Conservation (phyloP, 768 basidiomycete genomes). For the Cantharellus cinnabarinus region DNA sequence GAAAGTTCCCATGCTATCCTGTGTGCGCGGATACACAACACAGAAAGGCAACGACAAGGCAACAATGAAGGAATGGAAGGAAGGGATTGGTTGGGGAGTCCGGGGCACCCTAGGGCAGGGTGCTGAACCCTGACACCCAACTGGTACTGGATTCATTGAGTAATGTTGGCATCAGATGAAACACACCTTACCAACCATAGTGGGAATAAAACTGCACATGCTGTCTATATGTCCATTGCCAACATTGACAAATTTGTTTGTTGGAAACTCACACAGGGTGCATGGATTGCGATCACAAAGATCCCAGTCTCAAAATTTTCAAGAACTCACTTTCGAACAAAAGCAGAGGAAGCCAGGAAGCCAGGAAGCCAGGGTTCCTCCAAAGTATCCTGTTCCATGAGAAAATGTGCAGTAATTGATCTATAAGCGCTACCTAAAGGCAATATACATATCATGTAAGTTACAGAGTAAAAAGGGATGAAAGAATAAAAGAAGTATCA, state of each 20-base stretch:
- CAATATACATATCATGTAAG: too few species aligned
- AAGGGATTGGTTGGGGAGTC: too few species aligned
- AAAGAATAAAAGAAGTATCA: too few species aligned
- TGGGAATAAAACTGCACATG: slow-evolving; percentile 25
- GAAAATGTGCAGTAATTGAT: too few species aligned
- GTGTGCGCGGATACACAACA: too few species aligned
- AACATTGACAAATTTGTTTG: slow-evolving; percentile 24
- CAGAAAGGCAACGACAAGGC: too few species aligned
- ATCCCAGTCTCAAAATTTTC: slow-evolving; percentile 20
- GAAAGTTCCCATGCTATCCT: too few species aligned
- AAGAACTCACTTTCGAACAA: slow-evolving; percentile 13
- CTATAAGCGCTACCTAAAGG: too few species aligned
- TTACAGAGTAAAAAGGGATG: too few species aligned
- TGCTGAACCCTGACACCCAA: too few species aligned
- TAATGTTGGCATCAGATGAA: slow-evolving; percentile 30
- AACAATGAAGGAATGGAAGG: too few species aligned
- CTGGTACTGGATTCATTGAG: slow-evolving; percentile 18
- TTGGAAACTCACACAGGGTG: slow-evolving; percentile 18
- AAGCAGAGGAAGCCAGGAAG: slow-evolving; percentile 6
- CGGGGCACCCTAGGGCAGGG: too few species aligned
- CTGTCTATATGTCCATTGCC: slow-evolving; percentile 26
- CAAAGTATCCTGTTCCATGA: slow-evolving; percentile 17
- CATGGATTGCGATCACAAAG: slow-evolving; percentile 21
- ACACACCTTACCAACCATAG: slow-evolving; percentile 21
- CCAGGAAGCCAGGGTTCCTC: background rate